Evolutionary conservation across 805 yeast genomes (phyloP).

Genomic region (Saccharomycopsis amapae): DNA sequence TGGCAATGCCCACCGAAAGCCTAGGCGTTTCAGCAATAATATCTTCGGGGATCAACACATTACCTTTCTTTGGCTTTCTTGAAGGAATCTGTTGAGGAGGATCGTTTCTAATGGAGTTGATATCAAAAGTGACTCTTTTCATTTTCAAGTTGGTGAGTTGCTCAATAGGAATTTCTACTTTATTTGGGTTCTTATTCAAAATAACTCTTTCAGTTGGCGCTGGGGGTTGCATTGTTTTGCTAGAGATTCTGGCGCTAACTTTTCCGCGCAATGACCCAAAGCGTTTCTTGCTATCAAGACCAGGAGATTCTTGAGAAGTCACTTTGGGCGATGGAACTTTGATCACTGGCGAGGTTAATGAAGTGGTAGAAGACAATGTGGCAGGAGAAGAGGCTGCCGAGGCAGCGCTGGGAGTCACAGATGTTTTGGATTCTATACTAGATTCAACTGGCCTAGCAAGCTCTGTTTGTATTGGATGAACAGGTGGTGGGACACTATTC

Average conservation of each 20-base stretch:
- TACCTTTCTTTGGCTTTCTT: conserved; percentile 71
- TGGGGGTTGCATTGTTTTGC: conserved; percentile 15
- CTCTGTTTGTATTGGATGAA: not conserved
- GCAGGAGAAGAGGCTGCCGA: not conserved
- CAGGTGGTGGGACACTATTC: not conserved
- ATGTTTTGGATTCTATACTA: not conserved
- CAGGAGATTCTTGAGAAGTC: not conserved
- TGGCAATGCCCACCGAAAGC: conserved; percentile 62
- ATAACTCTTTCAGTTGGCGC: conserved; percentile 30
- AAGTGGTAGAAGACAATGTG: not conserved
- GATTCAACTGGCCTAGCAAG: no score
- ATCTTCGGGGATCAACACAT: conserved; percentile 67
- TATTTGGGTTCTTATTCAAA: conserved; percentile 39
- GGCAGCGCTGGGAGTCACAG: not conserved
- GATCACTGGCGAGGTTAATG: not conserved
- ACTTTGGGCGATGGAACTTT: not conserved
- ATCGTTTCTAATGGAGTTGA: conserved; percentile 63
- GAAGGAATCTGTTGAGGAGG: conserved; percentile 96
- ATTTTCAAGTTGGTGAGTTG: conserved; percentile 31
- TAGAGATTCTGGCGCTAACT: conserved; percentile 17
- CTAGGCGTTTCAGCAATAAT: conserved; percentile 49
- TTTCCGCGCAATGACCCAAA: conserved; percentile 20
- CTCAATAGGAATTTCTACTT: conserved; percentile 31
- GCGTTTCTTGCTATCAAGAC: conserved; percentile 9
- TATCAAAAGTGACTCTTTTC: conserved; percentile 69